A percentile compares a stretch with the other conserved stretches of the same genome.
phyloP scores from a whole-genome alignment of 345 rosid species.

The Pistacia integerrima region DNA sequence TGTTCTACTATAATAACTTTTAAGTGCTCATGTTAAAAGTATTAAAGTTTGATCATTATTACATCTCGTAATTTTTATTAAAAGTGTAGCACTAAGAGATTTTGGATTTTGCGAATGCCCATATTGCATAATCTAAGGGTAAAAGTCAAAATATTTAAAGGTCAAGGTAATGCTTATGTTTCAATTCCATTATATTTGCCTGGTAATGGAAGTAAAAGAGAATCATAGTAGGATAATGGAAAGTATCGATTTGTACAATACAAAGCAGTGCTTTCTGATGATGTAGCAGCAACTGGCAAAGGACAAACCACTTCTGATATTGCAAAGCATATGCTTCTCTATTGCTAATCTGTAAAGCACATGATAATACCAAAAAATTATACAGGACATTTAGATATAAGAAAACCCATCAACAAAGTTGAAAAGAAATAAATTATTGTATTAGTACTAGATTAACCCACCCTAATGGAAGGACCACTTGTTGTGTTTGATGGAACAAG shows the following conservation, averaged over 20 bases:
- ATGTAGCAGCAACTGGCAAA: background rate
- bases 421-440: background rate
- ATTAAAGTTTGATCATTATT: too few relatives aligned
- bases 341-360: background rate
- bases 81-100: too few relatives aligned
- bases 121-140: too few relatives aligned
- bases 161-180: background rate
- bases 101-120: too few relatives aligned
- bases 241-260: background rate
- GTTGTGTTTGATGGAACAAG: constrained; percentile 3
- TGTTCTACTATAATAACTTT: too few relatives aligned
- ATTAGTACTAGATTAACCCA: background rate
- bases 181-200: too few relatives aligned
- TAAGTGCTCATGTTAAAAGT: too few relatives aligned
- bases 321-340: background rate
- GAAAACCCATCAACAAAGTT: background rate
- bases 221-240: background rate
- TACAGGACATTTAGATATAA: background rate
- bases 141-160: too few relatives aligned
- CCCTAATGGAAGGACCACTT: constrained; percentile 15
- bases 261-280: background rate
- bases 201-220: background rate
- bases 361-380: background rate
- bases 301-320: background rate
- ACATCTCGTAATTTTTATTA: too few relatives aligned